Conservation (phyloP, 805 yeast species). For the Monosporozyma aquatica region DNA sequence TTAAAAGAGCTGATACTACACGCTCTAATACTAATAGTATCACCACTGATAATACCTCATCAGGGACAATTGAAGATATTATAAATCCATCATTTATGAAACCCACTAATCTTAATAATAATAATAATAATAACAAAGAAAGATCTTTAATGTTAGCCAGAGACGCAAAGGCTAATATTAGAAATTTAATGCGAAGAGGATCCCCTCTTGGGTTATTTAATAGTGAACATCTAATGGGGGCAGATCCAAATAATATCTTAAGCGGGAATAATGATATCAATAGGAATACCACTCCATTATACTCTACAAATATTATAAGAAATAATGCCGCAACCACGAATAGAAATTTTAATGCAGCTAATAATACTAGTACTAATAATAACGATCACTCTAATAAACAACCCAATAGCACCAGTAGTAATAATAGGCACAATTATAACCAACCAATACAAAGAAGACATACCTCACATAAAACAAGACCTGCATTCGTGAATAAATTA, state of each 20-base stretch:
- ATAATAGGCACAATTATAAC: conserved; percentile 2
- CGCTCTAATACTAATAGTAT: neutral
- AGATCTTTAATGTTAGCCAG: conserved; percentile 4
- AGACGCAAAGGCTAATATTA: conserved; percentile 1
- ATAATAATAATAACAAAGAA: too few species aligned
- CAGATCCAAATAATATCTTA: neutral
- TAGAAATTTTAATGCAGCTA: neutral
- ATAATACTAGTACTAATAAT: neutral
- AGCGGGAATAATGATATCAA: neutral
- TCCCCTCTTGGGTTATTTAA: conserved; percentile 3
- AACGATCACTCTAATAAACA: too few species aligned
- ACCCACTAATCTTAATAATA: neutral
- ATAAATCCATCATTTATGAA: conserved; percentile 21
- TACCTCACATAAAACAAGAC: conserved; percentile 42
- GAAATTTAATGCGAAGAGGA: conserved; percentile 2
- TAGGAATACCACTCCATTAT: conserved; percentile 2
- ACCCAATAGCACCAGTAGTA: neutral
- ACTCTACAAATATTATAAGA: conserved; percentile 4
- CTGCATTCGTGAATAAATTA: conserved; percentile 86
- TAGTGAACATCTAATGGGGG: neutral
- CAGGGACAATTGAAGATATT: conserved; percentile 24
- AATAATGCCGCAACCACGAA: neutral
- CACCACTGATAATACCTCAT: neutral
- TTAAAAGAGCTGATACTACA: neutral
- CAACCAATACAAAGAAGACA: conserved; percentile 8